Evolutionary conservation across 805 yeast genomes (phyloP).

Genomic region (Pichia rugopelliculosa): DNA sequence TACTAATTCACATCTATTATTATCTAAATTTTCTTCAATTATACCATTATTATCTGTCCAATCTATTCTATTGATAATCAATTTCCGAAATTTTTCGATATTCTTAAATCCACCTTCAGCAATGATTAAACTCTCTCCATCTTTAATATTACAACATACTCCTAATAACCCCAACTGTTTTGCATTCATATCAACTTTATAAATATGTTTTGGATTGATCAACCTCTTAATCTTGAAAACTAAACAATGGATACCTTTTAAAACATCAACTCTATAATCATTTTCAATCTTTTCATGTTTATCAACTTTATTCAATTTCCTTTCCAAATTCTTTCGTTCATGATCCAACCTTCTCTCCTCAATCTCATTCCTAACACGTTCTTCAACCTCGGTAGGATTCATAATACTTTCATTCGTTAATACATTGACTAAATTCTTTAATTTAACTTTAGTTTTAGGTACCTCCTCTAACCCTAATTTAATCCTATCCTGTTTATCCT

Average conservation of each 20-base stretch:
- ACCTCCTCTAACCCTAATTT: constrained; percentile 78
- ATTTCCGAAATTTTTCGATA: constrained; percentile 52
- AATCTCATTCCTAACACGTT: constrained; percentile 60
- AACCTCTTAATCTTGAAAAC: constrained; percentile 53
- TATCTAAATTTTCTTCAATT: constrained; percentile 31
- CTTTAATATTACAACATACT: constrained; percentile 39
- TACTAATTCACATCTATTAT: constrained; percentile 40
- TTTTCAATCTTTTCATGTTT: constrained; percentile 31
- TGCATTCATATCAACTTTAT: constrained; percentile 74
- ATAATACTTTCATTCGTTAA: constrained; percentile 75
- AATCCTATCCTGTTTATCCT: constrained; percentile 70
- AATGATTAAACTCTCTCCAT: constrained; percentile 49
- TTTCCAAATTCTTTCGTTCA: constrained; percentile 42
- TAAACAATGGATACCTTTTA: constrained; percentile 44
- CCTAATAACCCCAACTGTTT: constrained; percentile 66
- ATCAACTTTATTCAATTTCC: background rate
- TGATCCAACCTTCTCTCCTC: constrained; percentile 55
- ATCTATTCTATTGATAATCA: constrained; percentile 53
- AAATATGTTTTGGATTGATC: constrained; percentile 58
- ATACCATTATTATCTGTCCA: constrained; percentile 51
- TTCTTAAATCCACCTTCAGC: constrained; percentile 69
- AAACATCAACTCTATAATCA: constrained; percentile 1
- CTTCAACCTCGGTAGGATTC: constrained; percentile 86
- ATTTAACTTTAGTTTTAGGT: constrained; percentile 82
- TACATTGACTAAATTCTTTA: constrained; percentile 80